phyloP scores from a whole-genome alignment of 2,329 filamentous ascomycete species.

The Fusarium neocosmosporiellum region DNA sequence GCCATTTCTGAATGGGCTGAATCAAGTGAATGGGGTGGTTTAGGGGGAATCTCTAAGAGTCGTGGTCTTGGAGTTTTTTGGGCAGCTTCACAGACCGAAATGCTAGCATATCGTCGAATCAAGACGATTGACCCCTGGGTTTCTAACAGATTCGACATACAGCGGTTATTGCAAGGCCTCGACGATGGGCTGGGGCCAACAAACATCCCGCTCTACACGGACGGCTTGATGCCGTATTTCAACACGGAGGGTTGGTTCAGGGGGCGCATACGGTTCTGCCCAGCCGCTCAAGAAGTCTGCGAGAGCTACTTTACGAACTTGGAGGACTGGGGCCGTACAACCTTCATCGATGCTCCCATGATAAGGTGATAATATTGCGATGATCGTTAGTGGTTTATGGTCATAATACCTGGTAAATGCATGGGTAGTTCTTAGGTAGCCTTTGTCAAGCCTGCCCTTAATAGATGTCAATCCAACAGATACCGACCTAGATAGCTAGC shows the following conservation, averaged over 20 bases:
- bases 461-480: too few species aligned
- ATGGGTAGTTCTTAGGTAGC: neutral
- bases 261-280: neutral
- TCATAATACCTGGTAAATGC: neutral
- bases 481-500: too few species aligned
- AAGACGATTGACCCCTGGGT: neutral
- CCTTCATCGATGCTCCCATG: neutral
- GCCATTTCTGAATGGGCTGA: neutral
- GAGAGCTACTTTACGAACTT: neutral
- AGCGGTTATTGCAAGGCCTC: neutral
- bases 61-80: neutral
- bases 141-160: neutral
- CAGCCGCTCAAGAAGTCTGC: neutral
- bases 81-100: neutral
- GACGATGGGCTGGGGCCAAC: neutral
- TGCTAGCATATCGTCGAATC: neutral
- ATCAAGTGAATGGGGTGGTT: too few species aligned
- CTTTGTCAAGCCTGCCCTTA: neutral
- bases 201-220: neutral
- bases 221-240: neutral
- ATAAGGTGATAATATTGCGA: accelerated
- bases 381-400: neutral
- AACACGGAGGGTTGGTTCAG: neutral
- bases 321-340: neutral
- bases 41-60: neutral